A percentile compares a stretch with the other conserved stretches of the same genome.
These are phyloP conservation scores for Phytomonas serpens DNA, from an alignment of 208 protist genomes.

Conservation along the genomic window DNA sequence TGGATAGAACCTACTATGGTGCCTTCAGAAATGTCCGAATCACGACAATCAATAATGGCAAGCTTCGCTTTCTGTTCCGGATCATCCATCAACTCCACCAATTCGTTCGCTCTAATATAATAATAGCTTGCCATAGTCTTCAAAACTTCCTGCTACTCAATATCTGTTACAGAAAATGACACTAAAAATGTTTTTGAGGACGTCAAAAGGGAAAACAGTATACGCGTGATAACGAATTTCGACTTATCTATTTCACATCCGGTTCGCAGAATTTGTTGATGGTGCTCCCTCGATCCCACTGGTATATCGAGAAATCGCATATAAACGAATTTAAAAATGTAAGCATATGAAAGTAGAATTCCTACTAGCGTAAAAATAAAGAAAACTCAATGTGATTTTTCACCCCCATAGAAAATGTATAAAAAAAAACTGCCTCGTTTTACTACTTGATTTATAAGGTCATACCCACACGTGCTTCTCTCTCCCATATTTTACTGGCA, in stretches of 20 bases:
- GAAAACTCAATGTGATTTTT: neutral
- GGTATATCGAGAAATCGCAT: neutral
- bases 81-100: slow-evolving; percentile 51
- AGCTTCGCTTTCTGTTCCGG: slow-evolving; percentile 16
- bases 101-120: slow-evolving; percentile 47
- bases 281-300: neutral
- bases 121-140: slow-evolving; percentile 32
- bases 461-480: neutral
- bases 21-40: slow-evolving; percentile 49
- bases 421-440: neutral
- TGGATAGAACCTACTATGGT: slow-evolving; percentile 48
- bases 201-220: neutral
- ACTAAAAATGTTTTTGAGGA: neutral
- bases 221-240: neutral
- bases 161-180: neutral
- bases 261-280: neutral
- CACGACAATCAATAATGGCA: slow-evolving; percentile 68
- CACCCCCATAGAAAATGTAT: neutral
- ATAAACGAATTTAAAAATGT: neutral
- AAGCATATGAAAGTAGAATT: slow-evolving; percentile 11
- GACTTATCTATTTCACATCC: neutral
- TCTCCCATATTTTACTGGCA: neutral
- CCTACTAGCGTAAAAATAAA: slow-evolving; percentile 12
- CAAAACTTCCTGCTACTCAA: neutral
- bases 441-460: neutral